These are phyloP conservation scores for Cyberlindnera sargentensis DNA, from an alignment of 805 yeast species.

Conservation along the genomic window DNA sequence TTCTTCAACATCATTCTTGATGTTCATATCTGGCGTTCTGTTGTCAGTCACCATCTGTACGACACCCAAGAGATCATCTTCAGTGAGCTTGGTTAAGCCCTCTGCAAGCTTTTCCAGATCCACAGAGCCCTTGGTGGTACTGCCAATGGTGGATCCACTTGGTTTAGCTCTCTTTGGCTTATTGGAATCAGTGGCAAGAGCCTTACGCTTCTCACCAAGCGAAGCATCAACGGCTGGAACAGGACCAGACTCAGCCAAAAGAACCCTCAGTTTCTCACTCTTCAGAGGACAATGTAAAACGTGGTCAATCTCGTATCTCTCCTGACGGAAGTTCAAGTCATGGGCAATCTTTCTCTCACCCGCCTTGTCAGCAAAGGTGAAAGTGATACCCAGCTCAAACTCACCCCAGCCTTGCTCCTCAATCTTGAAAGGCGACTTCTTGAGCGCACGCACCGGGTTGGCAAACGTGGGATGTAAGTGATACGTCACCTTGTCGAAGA, in stretches of 20 bases:
- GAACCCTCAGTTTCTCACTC: constrained; percentile 57
- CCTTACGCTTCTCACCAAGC: constrained; percentile 33
- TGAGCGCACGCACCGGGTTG: constrained; percentile 77
- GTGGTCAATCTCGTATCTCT: constrained; percentile 73
- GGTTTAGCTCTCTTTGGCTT: constrained; percentile 24
- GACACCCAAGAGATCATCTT: constrained; percentile 88
- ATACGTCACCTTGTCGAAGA: constrained; percentile 89
- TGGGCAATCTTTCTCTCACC: constrained; percentile 86
- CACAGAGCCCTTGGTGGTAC: constrained; percentile 65
- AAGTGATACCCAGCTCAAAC: constrained; percentile 76
- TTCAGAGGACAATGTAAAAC: constrained; percentile 70
- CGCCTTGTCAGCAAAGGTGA: constrained; percentile 73
- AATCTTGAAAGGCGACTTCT: constrained; percentile 77
- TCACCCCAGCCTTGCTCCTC: constrained; percentile 99
- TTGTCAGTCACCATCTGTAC: constrained; percentile 98
- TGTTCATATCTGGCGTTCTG: constrained; percentile 89
- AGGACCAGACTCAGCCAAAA: constrained; percentile 76
- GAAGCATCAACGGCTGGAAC: constrained; percentile 47
- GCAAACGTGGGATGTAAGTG: constrained; percentile 92
- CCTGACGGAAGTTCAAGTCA: constrained; percentile 80
- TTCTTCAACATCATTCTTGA: constrained; percentile 90
- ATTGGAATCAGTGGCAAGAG: constrained; percentile 18
- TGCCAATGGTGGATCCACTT: constrained; percentile 21
- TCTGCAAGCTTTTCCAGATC: constrained; percentile 89
- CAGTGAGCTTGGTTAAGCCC: constrained; percentile 78